Base-by-base conservation (phyloP, 2,329 filamentous ascomycete species). In the Alternaria solani region DNA sequence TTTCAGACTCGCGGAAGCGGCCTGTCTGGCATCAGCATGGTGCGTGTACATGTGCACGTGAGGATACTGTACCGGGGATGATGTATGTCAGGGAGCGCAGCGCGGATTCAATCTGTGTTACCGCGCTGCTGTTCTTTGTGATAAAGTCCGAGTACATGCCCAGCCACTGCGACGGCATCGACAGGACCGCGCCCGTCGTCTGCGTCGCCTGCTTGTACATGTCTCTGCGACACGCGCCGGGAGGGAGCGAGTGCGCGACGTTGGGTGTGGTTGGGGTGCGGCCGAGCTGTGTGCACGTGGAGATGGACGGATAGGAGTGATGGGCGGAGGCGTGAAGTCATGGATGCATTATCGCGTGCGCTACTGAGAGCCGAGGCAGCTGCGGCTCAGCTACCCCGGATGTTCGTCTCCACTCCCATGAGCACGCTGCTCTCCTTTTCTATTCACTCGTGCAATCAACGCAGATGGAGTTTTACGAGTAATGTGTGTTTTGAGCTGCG, bases 11-110 rank as follows among this genome's bases (percentile, higher is more conserved):
- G 70, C 92, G 88, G 73, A 94, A 94, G 55, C 92, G 91, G 58
- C 92, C 89, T 90, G n/a, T 52, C 18, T 20, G 1, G 46, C 46
- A 18, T 78, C 51, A 79, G 70, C 42, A 57, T 41, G 12, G 18
- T 18, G n/a, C 18, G 8, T 23, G 12, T 23, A 9, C 8, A 32
- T 43, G 0, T n/a, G 9, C n/a, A 7, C 25, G 5, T 41, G 20
- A 20, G 32, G 1, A 48, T 77, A 18, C 57, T 76, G 57, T 76
- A 89, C 91, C 94, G 59, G 94, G 95, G 51, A 98, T 95, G 67
- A 99, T 93, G 78, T 99, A 99, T 48, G 94, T 97, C 66, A 99
- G 82, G 28, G 93, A 97, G 39, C 95, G 89, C 74, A 99, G 82
- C 14, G 93, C 93, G 64, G 92, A 96, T 82, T 99, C 95, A 65